Evolutionary conservation across 495 filamentous ascomycete genomes (phyloP), one percentile per base, ranked within the genome.

Genomic region (Neurospora hispaniola): DNA sequence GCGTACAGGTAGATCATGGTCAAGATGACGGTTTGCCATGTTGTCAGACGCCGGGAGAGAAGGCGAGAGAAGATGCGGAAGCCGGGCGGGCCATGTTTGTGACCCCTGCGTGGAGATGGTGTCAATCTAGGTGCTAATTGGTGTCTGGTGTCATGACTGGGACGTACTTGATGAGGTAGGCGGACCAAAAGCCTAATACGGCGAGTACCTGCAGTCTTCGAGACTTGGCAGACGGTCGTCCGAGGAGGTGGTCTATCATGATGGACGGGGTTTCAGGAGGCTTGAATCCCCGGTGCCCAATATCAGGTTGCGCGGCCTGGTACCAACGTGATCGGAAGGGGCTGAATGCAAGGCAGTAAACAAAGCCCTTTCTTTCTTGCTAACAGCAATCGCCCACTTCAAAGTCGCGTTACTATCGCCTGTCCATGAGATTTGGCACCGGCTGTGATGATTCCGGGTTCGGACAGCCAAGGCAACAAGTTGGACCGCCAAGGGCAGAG

Each of bases 1-100:
- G 94, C 84, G 79, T 98, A 99, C 69, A 98, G 91, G 84, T 93
- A 96, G 69, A 98, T 87, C 78, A 97, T 89, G 71, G 95, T 94
- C 46, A 94, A 84, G 71, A 97, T 90, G 20, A 97, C 86, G 16
- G 90, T 94, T 81, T 97, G 96, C 93, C 96, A 98, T 71, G 90
- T 84, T 14, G 93, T 96, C 59, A 98, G 84, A 31, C 76, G 73
- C 35, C 81, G 86, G 23, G 89, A 88, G 27, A 97, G 87, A 48
- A 88, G 83, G 71, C 86, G 82, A 1, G 95, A 98, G 71, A 97
- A 79, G 27, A 84, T 85, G 69, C 94, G 90, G 71, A 94, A 77
- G 62, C 90, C 76, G 0, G 92, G 92, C 5, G 96, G 96, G 69
- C 96, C 96, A 88, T 99, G 91, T 72, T 89, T 90, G 83, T 96